Conservation (phyloP, 345 rosid species). For the Linum usitatissimum region DNA sequence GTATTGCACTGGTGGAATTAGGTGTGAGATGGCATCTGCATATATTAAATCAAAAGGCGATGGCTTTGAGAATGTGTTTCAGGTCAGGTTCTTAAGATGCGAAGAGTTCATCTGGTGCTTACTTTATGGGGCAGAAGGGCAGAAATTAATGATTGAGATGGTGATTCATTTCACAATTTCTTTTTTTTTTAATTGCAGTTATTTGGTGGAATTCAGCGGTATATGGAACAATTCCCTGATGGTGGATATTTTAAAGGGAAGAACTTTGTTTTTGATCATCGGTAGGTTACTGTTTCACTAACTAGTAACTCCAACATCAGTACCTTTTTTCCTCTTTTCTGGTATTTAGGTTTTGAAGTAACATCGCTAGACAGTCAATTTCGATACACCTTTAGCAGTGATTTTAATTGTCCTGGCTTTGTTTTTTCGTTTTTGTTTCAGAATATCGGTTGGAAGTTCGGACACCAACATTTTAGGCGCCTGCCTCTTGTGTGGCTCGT, state of each 20-base stretch:
- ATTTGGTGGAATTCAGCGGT: constrained; percentile 89
- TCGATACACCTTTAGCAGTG: background rate
- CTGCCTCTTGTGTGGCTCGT: constrained; percentile 19
- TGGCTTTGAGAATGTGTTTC: constrained; percentile 80
- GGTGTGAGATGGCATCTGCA: constrained; percentile 99
- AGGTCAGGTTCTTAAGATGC: constrained; percentile 35
- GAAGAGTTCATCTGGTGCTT: background rate
- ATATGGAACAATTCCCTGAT: constrained; percentile 81
- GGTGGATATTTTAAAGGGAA: constrained; percentile 92
- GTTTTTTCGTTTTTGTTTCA: constrained; percentile 14
- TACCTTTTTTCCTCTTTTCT: background rate
- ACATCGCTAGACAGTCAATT: background rate
- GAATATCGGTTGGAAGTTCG: constrained; percentile 87
- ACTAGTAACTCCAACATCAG: background rate
- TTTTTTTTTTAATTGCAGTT: constrained; percentile 45
- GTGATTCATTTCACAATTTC: constrained; percentile 7
- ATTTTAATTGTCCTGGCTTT: background rate
- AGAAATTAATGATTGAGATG: constrained; percentile 8
- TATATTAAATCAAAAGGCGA: constrained; percentile 79
- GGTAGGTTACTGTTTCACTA: constrained; percentile 34
- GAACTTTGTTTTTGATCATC: constrained; percentile 90
- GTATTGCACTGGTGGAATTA: constrained; percentile 98
- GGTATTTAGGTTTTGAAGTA: background rate
- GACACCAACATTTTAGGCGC: constrained; percentile 33
- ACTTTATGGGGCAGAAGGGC: too few species aligned